phyloP scores from a whole-genome alignment of 208 protist species.

The Phytomonas serpens region DNA sequence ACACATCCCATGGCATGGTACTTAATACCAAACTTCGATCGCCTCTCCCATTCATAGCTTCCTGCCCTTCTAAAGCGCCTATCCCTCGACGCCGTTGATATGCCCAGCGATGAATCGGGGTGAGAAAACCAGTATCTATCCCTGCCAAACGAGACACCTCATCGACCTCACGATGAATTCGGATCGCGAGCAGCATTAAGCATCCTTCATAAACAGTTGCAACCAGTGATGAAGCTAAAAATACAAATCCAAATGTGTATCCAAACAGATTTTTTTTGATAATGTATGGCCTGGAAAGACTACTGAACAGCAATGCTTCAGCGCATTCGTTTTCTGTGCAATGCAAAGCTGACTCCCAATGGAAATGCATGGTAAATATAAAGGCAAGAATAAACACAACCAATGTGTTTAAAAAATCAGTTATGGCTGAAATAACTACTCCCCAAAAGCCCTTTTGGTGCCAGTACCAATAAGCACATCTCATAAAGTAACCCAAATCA shows the following conservation, averaged over 20 bases:
- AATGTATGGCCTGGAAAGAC: slow-evolving; percentile 35
- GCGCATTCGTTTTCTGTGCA: slow-evolving; percentile 58
- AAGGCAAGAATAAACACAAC: slow-evolving; percentile 37
- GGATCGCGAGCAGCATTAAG: slow-evolving; percentile 36
- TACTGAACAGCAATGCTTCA: slow-evolving; percentile 22
- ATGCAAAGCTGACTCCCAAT: slow-evolving; percentile 41
- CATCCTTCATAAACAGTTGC: slow-evolving; percentile 46
- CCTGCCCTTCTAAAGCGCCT: slow-evolving; percentile 27
- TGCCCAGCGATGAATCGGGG: slow-evolving; percentile 43
- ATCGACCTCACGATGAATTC: slow-evolving; percentile 40
- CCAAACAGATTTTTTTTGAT: slow-evolving; percentile 16
- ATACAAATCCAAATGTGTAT: slow-evolving; percentile 25
- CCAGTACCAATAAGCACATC: slow-evolving; percentile 62
- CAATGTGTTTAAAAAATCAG: slow-evolving; percentile 63
- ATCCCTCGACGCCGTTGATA: slow-evolving; percentile 27
- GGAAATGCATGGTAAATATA: slow-evolving; percentile 52
- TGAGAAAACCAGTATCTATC: slow-evolving; percentile 54
- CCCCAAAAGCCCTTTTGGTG: slow-evolving; percentile 68
- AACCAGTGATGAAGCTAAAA: slow-evolving; percentile 34
- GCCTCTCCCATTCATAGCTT: slow-evolving; percentile 18
- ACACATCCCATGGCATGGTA: slow-evolving; percentile 56
- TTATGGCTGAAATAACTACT: slow-evolving; percentile 31
- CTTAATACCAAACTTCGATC: slow-evolving; percentile 31
- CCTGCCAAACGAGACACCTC: slow-evolving; percentile 31
- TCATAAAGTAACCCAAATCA: slow-evolving; percentile 64